A percentile compares a stretch with the other conserved stretches of the same genome.
phyloP scores from a whole-genome alignment of 495 filamentous ascomycete species.

The Astrothelium macrocarpum region DNA sequence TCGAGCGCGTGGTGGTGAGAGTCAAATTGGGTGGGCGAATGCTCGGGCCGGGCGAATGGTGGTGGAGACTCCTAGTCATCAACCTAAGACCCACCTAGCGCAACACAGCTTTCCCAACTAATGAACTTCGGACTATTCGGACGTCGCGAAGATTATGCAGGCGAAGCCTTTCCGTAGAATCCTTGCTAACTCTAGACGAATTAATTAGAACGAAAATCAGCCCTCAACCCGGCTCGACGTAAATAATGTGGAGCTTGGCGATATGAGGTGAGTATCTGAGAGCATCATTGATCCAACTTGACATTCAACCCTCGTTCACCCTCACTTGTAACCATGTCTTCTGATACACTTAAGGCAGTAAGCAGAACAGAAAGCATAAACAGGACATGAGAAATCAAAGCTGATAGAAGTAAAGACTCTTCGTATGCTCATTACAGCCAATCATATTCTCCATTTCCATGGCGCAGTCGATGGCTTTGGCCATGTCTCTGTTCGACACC shows the following conservation, averaged over 20 bases:
- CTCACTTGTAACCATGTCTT: too few species aligned
- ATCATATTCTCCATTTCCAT: constrained; percentile 1
- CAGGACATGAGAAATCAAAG: neutral
- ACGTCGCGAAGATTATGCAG: too few species aligned
- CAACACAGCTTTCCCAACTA: too few species aligned
- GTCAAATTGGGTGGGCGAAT: too few species aligned
- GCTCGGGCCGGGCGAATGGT: too few species aligned
- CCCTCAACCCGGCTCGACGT: neutral
- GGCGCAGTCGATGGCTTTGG: neutral
- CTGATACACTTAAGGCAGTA: neutral
- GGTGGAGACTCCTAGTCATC: too few species aligned
- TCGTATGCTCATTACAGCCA: neutral
- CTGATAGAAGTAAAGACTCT: neutral
- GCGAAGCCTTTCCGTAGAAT: neutral
- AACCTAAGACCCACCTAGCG: too few species aligned
- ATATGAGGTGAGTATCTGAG: too few species aligned
- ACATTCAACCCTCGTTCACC: too few species aligned
- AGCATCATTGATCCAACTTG: neutral
- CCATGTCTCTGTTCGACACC: neutral
- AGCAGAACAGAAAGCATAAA: neutral
- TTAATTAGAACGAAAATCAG: neutral
- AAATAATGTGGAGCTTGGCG: neutral
- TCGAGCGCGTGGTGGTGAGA: too few species aligned
- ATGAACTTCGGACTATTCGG: too few species aligned
- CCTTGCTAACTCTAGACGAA: neutral